Evolutionary conservation across 139 green algal genomes (phyloP).

Genomic region (Tetraselmis chui): DNA sequence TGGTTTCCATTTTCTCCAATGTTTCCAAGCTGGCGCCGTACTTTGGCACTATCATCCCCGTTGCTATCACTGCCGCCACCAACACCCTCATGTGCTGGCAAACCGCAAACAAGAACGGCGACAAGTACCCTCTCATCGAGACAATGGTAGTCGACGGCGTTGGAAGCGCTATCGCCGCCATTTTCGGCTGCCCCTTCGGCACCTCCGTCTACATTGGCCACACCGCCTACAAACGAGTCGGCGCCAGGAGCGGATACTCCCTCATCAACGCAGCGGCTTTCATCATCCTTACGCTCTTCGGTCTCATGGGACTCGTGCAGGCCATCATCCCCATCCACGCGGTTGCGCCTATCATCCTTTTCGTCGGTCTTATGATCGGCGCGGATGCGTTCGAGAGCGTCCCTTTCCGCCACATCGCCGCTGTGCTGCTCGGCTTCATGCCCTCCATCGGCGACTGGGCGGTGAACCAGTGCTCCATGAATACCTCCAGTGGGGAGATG

Average conservation of each 20-base stretch:
- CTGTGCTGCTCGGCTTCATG: too few species aligned
- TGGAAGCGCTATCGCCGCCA: slow-evolving; percentile 6
- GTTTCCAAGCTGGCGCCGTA: neutral
- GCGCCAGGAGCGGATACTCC: slow-evolving; percentile 18
- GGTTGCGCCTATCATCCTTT: slow-evolving; percentile 9
- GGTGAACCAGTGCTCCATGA: too few species aligned
- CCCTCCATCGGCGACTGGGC: too few species aligned
- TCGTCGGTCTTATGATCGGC: slow-evolving; percentile 16
- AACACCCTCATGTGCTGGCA: neutral
- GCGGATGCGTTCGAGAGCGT: neutral
- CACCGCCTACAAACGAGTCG: slow-evolving; percentile 16
- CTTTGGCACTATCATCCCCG: neutral
- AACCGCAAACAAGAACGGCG: slow-evolving; percentile 6
- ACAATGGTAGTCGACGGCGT: slow-evolving; percentile 21
- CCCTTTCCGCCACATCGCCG: too few species aligned
- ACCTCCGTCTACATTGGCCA: slow-evolving; percentile 23
- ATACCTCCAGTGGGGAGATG: too few species aligned
- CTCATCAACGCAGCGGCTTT: slow-evolving; percentile 9
- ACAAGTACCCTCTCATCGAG: slow-evolving; percentile 13
- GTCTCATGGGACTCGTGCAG: slow-evolving; percentile 10
- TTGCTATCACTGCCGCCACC: neutral
- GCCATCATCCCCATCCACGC: slow-evolving; percentile 10
- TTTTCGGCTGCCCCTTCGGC: slow-evolving; percentile 16
- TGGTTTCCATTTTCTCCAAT: neutral
- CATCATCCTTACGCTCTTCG: slow-evolving; percentile 7